Base-by-base conservation (phyloP, 306 rosid species). In the Cotoneaster glaucophyllus region DNA sequence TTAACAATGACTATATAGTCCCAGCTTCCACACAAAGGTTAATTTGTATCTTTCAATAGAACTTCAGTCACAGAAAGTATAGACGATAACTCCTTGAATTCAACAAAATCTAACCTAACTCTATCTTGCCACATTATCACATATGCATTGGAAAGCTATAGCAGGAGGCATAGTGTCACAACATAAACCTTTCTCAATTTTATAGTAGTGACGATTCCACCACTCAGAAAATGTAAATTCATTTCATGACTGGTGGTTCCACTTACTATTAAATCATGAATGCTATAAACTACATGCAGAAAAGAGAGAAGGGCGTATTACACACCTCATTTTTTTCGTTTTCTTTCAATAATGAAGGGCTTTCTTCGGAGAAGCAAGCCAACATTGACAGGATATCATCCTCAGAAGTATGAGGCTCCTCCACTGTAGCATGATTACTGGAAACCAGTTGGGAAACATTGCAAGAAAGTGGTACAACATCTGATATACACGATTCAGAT, bases 281-380 rank as follows among this genome's bases (percentile, higher is more conserved):
- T 32, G 53, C 10, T 6, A 32, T 22, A 34, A 11, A 57, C 37
- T 13, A 24, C 19, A 52, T 32, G 18, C 37, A 37, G 57, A 12
- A 2, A 77, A 53, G 25, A 9, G 64, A 19, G 18, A 73, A 48
- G 21, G 65, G 59, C 34, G 19, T n/a, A 52, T 10, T 72, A 50
- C 72, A 28, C 59, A 88, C 96, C 96, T 89, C 78, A 71, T 5
- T 56, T 62, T 21, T 45, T 57, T 69, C 25, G 65, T 57, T 85
- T 77, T 31, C 79, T 28, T 28, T 44, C 57, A 63, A 12, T 34
- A 63, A 37, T 32, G 13, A 6, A 57, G 76, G 4, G 67, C 67
- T 45, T 1, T 67, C 73, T 71, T 66, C 88, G 1, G 41, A n/a
- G 39, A 77, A 81, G 64, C 32, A 25, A 22, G 73, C 82, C 32